Base-by-base conservation (phyloP, 805 yeast genomes). In the Metschnikowia picachoensis region DNA sequence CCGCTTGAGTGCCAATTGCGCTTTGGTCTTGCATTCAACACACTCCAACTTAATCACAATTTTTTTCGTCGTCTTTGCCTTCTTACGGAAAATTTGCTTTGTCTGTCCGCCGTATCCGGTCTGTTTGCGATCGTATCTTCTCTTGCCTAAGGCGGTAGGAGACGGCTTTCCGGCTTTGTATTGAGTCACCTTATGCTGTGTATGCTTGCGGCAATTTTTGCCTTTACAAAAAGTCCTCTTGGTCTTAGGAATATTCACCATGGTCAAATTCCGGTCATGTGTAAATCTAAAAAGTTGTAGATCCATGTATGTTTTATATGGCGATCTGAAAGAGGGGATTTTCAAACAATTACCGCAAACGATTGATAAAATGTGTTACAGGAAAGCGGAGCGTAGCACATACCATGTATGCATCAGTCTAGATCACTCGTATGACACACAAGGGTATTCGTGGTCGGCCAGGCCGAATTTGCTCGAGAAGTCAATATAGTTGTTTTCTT, bases 61-160 rank as follows among this genome's bases (percentile, higher is more conserved):
- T 87, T 94, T 94, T 90, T 94, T 94, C 83, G 99, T 94, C 66
- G 98, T 94, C 90, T 94, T 94, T 68, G 99, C 99, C 80, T 94
- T 94, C 87, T 94, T 94, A 87, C 90, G 98, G 97, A 94, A 94
- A 80, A 94, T 86, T 74, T 85, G 99, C 84, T 90, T 94, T 80
- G 99, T 94, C 83, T 94, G 99, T 88, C 99, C 99, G 87, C 99
- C 99, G 81, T 83, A 94, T 89, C 99, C 99, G 68, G 87, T 74
- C 83, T 94, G 99, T 80, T 94, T 94, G 81, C 99, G 96, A 92
- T 94, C 99, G 83, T 94, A 94, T 84, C 99, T 91, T 85, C 99
- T 90, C 92, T 95, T 94, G 86, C 99, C 99, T 82, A 94, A 98
- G 66, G 98, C 97, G 73, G 83, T 90, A 69, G 91, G 85, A 60